Evolutionary conservation across 1,284 basidiomycete genomes (phyloP).

Genomic region (Ustilago curta): DNA sequence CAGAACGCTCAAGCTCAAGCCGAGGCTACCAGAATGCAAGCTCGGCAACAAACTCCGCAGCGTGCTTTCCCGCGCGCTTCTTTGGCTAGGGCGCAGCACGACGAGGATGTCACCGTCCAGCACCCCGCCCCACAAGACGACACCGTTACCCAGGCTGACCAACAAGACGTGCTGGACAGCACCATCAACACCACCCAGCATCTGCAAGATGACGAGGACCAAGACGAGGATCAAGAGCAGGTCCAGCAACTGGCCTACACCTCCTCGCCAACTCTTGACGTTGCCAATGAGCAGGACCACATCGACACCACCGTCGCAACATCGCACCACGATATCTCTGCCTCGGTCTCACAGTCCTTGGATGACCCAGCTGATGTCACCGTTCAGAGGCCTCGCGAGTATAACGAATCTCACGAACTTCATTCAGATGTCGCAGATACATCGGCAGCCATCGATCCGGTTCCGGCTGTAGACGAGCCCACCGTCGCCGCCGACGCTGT

Average conservation of each 20-base stretch:
- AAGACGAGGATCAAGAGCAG: constrained; percentile 14
- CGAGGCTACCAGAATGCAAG: constrained; percentile 16
- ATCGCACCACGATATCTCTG: constrained; percentile 16
- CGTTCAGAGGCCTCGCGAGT: constrained; percentile 21
- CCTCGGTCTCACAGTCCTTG: constrained; percentile 7
- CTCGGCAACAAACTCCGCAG: constrained; percentile 14
- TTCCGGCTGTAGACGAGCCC: background rate
- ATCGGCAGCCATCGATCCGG: constrained; percentile 29
- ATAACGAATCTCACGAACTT: background rate
- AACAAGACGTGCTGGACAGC: constrained; percentile 23
- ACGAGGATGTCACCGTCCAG: constrained; percentile 6
- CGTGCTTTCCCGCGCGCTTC: constrained; percentile 22
- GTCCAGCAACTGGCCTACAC: constrained; percentile 14
- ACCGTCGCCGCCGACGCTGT: background rate
- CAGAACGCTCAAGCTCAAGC: constrained; percentile 19
- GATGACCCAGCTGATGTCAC: constrained; percentile 26
- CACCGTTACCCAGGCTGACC: constrained; percentile 6
- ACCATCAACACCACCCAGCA: constrained; percentile 16
- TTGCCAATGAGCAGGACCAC: constrained; percentile 1
- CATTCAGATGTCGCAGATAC: constrained; percentile 21
- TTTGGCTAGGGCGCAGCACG: constrained; percentile 5
- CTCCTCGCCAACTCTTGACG: background rate
- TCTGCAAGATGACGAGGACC: background rate
- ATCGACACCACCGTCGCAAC: constrained; percentile 1
- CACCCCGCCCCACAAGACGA: background rate